phyloP scores from a whole-genome alignment of 2,329 filamentous ascomycete species.

The Xylaria polymorpha region DNA sequence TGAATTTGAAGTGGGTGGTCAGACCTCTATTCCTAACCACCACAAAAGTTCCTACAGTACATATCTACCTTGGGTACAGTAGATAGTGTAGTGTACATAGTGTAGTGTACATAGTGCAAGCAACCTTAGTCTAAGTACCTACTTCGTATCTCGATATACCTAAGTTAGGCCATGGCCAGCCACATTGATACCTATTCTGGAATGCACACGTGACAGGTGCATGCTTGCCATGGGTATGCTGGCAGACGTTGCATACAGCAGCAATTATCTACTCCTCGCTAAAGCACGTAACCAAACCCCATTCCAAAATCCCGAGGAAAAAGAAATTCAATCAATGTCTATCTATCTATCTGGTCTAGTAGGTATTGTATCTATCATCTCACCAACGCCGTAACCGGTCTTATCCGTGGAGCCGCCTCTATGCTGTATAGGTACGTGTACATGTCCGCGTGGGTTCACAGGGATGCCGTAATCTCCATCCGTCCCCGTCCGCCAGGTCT shows the following conservation, averaged over 20 bases:
- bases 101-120: background rate
- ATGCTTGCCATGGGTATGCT: too few species aligned
- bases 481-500: slow-evolving; percentile 42
- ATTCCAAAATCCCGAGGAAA: too few species aligned
- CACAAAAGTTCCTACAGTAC: background rate
- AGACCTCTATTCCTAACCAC: background rate
- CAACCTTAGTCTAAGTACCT: background rate
- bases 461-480: slow-evolving; percentile 37
- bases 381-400: background rate
- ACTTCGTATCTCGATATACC: background rate
- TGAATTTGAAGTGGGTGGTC: slow-evolving; percentile 4
- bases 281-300: background rate
- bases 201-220: background rate
- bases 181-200: background rate
- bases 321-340: background rate
- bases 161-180: background rate
- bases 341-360: background rate
- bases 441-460: slow-evolving; percentile 12
- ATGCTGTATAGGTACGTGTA: slow-evolving; percentile 1
- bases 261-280: background rate
- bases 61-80: too few species aligned
- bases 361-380: background rate
- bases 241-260: background rate
- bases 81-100: too few species aligned
- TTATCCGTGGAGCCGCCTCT: slow-evolving; percentile 19